Evolutionary conservation across 1,139 yeast species (phyloP), one percentile per base, ranked within the genome.

Genomic region (Geotrichum bryndzae): DNA sequence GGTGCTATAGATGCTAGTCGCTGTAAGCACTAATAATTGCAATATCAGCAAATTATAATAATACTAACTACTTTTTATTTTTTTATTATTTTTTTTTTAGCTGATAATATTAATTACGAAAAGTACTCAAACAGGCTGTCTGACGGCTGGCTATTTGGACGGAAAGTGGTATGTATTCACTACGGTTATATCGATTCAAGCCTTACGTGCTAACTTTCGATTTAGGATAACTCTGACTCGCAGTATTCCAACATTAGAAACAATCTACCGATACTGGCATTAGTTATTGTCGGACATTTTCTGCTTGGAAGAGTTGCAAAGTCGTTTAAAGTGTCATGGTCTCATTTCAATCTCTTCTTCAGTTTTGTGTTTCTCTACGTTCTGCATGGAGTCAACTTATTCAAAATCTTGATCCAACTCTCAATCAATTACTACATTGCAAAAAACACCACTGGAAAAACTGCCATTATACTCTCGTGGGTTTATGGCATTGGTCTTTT

Each of bases 191-290:
- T 53, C 31, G 5, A 10, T 33, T 52, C 2, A 7, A 25, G 38
- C 7, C 27, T 18, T 6, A 13, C 38, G 13, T 31, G 51, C 53
- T 55, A 22, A 56, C 53, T 13, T 31, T 25, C 29, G 27, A 51
- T 45, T 27, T 41, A 69, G 66, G 81, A 95, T 72, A 92, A 92
- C 72, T 87, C 96, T 3, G 99, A 95, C 72, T 79, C 80, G 51
- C 99, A 95, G 73, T 95, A 94, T 71, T 78, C 90, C 38, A 90
- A 91, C 69, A 91, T 95, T 73, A 81, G 99, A 68, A 87, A 88
- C 70, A 91, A 90, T 72, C 80, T 92, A 67, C 82, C 84, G 11
- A 73, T 88, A 60, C 76, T 95, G 58, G 72, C 79, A 31, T 82
- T 76, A 0, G 77, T 90, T 59, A 79, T 87, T 58, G 68, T 73